Evolutionary conservation across 2,329 filamentous ascomycete genomes (phyloP).

Genomic region (Hymenoscyphus infarciens): DNA sequence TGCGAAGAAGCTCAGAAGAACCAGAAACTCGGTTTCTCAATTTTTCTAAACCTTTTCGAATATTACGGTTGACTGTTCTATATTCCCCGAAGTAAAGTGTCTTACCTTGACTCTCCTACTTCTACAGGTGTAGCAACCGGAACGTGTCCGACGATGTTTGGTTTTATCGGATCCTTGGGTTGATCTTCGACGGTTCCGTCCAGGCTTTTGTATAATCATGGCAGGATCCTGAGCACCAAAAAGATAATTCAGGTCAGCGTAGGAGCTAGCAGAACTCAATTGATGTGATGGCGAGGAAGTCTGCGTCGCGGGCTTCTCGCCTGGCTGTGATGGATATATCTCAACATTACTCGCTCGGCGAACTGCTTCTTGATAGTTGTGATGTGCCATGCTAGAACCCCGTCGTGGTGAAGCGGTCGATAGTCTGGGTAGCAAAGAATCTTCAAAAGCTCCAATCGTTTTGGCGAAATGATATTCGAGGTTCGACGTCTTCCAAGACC

Average conservation of each 20-base stretch:
- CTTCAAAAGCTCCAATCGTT: background rate
- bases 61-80: background rate
- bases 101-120: constrained; percentile 77
- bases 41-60: background rate
- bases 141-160: constrained; percentile 90
- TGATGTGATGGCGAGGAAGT: constrained; percentile 15
- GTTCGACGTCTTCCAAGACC: constrained; percentile 5
- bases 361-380: constrained; percentile 13
- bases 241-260: constrained; percentile 31
- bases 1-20: background rate
- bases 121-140: constrained; percentile 90
- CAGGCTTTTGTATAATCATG: constrained; percentile 31
- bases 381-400: constrained; percentile 20
- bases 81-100: background rate
- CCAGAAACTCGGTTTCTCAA: background rate
- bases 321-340: constrained; percentile 13
- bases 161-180: constrained; percentile 44
- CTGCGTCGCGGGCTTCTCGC: constrained; percentile 9
- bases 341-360: constrained; percentile 8
- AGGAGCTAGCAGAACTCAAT: constrained; percentile 31
- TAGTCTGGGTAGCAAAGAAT: background rate
- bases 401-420: background rate
- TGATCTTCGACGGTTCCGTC: constrained; percentile 31
- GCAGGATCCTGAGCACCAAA: constrained; percentile 31
- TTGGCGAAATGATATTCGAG: background rate